phyloP scores from a whole-genome alignment of 306 rosid genomes.

The Malus sylvestris region DNA sequence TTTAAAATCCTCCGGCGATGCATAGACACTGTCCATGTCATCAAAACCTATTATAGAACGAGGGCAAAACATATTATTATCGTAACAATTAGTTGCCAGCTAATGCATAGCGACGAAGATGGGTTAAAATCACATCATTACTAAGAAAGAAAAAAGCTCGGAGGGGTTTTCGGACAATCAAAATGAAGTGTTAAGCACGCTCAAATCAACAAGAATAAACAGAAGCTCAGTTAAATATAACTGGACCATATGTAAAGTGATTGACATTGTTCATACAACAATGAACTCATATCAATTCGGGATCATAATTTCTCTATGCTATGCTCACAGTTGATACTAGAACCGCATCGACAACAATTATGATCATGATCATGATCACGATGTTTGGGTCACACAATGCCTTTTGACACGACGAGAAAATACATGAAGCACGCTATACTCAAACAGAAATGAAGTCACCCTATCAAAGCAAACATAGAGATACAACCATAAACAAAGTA shows the following conservation, averaged over 20 bases:
- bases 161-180: not conserved
- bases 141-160: not conserved
- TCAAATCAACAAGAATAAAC: not conserved
- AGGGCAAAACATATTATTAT: not conserved
- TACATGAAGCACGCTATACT: not conserved
- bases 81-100: not conserved
- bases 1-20: slow-evolving; percentile 80
- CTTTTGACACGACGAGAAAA: not conserved
- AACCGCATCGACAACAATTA: not conserved
- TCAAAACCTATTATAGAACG: slow-evolving; percentile 56
- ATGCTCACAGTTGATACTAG: not conserved
- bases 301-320: not conserved
- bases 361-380: not conserved
- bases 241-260: not conserved
- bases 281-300: not conserved
- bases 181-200: not conserved
- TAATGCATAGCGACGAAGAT: not conserved
- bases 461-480: not conserved
- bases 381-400: not conserved
- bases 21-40: slow-evolving; percentile 72
- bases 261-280: not conserved
- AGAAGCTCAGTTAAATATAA: not conserved
- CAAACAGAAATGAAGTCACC: not conserved
- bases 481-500: not conserved
- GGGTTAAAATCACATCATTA: not conserved